A percentile compares a stretch with the other conserved stretches of the same genome.
Conservation (phyloP, 2,329 filamentous ascomycete genomes). For the Fusarium siculi region DNA sequence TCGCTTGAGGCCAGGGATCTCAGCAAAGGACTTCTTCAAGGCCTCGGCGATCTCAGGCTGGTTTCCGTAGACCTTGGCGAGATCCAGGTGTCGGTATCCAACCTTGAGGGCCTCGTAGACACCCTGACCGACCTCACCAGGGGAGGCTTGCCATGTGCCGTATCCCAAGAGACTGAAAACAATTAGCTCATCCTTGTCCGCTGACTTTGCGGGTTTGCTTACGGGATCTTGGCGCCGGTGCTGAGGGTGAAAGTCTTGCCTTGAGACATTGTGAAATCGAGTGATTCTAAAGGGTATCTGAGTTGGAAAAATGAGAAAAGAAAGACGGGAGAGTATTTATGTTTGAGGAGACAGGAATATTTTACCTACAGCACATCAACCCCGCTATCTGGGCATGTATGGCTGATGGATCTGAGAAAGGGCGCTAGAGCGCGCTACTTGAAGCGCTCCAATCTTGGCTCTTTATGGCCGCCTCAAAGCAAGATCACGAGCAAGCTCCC, state of each 20-base stretch:
- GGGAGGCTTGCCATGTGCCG: not conserved
- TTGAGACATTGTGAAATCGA: not conserved
- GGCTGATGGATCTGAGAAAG: not conserved
- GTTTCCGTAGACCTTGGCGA: not conserved
- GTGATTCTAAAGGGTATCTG: not conserved
- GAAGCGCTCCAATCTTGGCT: not conserved
- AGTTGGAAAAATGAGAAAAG: not conserved
- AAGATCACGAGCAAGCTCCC: not conserved
- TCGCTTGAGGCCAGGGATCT: not conserved
- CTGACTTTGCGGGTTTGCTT: rapidly evolving
- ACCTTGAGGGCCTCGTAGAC: not conserved
- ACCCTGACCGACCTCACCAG: not conserved
- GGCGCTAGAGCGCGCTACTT: not conserved
- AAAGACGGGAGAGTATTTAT: not conserved
- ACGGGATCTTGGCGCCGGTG: not conserved
- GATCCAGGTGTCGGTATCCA: not conserved
- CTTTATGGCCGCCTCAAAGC: not conserved
- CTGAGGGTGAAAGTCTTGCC: not conserved
- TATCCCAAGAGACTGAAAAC: not conserved
- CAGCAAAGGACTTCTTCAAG: not conserved
- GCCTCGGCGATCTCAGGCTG: not conserved
- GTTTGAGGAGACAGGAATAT: not conserved
- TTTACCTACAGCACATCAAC: not conserved
- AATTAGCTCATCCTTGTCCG: not conserved
- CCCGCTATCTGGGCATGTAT: not conserved